Evolutionary conservation across 2,329 filamentous ascomycete genomes (phyloP), one percentile per base, ranked within the genome.

Genomic region (Penicillium thymicola): DNA sequence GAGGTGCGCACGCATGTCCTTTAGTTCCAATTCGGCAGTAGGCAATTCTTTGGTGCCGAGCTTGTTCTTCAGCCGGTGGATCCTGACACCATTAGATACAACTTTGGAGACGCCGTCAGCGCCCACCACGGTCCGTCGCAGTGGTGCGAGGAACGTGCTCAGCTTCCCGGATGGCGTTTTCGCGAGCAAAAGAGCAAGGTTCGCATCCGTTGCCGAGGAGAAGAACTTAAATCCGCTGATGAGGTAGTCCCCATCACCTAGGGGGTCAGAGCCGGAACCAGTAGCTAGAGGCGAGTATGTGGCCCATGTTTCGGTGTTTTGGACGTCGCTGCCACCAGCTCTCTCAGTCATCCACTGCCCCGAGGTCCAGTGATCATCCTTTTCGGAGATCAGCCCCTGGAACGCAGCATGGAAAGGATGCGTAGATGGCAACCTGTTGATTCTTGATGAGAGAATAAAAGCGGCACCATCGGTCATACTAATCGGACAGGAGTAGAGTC

Each of bases 181-280:
- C 1, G 88, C 87, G 2, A 90, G 82, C 1, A 89, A 72, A 5
- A 90, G 75, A 0, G 83, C 77, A 79, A 88, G 85, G 46, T 85
- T 77, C 0, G 82, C 81, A 67, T 89, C 86, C 0, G 85, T 89
- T 0, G 86, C 86, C 3, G 80, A 85, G 38, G 82, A 86, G 72
- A 89, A 89, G 81, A 86, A 90, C 65, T 90, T 89, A 78, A 89
- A 89, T 0, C 88, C 88, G 34, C 78, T 79, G 57, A 90, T 80
- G 6, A 70, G 51, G 49, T 72, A 75, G 32, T 68, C 70, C 6
- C 72, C 72, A 11, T 66, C 64, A 11, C 60, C 69, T 0, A 66
- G 42, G 8, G 60, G 37, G 21, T 59, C 60, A 0, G 16, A n/a
- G 1, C 55, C 49, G 8, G 55, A 32, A 2, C 11, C 11, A 5